phyloP scores from a whole-genome alignment of 2,329 filamentous ascomycete species.

The Geosmithia morbida region DNA sequence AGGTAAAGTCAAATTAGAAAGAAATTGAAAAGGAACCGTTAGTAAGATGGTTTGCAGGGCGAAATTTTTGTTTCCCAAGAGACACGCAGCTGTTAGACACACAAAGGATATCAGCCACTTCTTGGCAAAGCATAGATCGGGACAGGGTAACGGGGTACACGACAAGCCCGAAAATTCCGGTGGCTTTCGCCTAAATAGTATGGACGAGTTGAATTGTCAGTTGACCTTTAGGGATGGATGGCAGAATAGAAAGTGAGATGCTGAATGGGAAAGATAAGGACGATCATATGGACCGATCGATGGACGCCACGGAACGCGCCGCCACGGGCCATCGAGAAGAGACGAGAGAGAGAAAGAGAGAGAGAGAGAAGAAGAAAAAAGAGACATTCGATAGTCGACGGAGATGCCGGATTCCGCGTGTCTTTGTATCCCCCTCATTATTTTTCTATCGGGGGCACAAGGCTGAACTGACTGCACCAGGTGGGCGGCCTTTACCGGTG shows the following conservation, averaged over 20 bases:
- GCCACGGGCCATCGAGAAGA: neutral
- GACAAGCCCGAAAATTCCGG: neutral
- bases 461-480: neutral
- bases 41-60: too few relatives aligned
- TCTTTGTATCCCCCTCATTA: neutral
- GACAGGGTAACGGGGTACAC: too few relatives aligned
- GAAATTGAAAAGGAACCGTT: too few relatives aligned
- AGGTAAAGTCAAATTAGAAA: too few relatives aligned
- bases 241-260: neutral
- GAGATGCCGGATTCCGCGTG: neutral
- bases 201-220: neutral
- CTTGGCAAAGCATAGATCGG: too few relatives aligned
- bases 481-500: too few relatives aligned
- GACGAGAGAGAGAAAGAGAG: neutral
- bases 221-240: neutral
- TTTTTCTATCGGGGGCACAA: neutral
- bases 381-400: neutral
- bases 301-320: neutral
- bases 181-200: neutral
- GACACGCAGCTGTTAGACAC: too few relatives aligned
- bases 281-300: neutral
- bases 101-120: too few relatives aligned
- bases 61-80: too few relatives aligned
- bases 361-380: too few relatives aligned
- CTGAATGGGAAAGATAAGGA: neutral